Evolutionary conservation across 2,329 filamentous ascomycete genomes (phyloP), one percentile per base, ranked within the genome.

Genomic region (Aspergillus aculeatus): DNA sequence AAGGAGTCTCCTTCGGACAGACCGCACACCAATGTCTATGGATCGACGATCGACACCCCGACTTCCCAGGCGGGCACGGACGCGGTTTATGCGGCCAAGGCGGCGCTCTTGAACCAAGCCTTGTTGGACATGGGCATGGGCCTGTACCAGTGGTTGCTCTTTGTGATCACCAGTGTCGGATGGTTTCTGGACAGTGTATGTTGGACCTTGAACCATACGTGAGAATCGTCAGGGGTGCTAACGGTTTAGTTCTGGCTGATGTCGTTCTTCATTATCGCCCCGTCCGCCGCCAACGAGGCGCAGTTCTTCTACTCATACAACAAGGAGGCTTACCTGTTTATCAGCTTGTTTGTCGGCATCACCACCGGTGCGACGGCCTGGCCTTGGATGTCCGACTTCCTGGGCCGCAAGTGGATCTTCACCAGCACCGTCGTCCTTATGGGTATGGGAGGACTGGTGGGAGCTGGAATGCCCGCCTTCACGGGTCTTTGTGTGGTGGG

Each of bases 401-500:
- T 68, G 5, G 64, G 66, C 29, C 59, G 66, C 1, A 64, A 64
- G 44, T 62, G 59, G 60, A 63, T 66, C 23, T 68, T 68, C 50
- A 66, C 60, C 2, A 63, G 62, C 35, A 66, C 64, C 0, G n/a
- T 68, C 1, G 55, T 68, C 6, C 29, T 68, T 2, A 64, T 66
- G 60, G 59, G 64, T 1, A 64, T 64, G 59, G 64, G 61, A 11
- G 66, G 62, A 0, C 49, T 68, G 4, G 66, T 68, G 11, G 65
- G 65, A 4, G 66, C 66, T 2, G 66, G 65, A 3, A 65, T 66
- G 63, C 64, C 65, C 14, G 60, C 62, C 1, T 67, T 67, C 47
- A 65, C 58, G 3, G 61, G 62, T 77, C 73, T 68, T 7, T 66
- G 57, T 35, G 63, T 68, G 1, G 60, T 66, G 3, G 60, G 66